Evolutionary conservation across 1,284 basidiomycete species (phyloP), one percentile per base, ranked within the genome.

Genomic region (Pseudozyma flocculosa): DNA sequence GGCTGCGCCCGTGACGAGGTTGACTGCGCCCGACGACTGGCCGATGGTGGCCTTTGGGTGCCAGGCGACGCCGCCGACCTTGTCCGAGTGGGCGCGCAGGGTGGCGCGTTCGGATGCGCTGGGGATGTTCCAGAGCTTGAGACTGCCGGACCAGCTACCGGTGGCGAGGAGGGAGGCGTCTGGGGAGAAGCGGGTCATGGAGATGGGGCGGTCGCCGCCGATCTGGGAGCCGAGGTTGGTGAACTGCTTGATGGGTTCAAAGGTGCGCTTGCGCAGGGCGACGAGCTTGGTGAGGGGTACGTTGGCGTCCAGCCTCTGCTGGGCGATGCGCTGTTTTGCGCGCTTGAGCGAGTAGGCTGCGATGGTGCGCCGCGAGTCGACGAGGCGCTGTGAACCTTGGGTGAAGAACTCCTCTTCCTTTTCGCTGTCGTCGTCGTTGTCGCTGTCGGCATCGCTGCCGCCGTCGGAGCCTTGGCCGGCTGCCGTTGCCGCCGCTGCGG

Each of bases 191-290:
- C 95, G 87, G 26, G 96, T 90, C 80, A 90, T 87, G 1, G 92
- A 89, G 59, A 98, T 85, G 1, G 94, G 92, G 44, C 95, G 85
- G 62, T 95, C 92, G 75, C 96, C 95, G 45, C 92, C 94, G 68
- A 97, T 92, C 83, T 98, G 95, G 0, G 94, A 96, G 23, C 95
- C 95, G 41, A 97, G 84, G 70, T 91, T 94, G 43, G 87, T 84
- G 78, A 89, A 93, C 75, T 86, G 88, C 89, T 95, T 93, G 59
- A 98, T 86, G 63, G 93, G 87, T 2, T 84, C 82, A 71, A 92
- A 96, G 19, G 94, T 84, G 63, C 88, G 88, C 78, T 93, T 93
- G 32, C 95, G 86, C 40, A 90, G 85, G 71, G 93, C 91, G 61
- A 97, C 88, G 49, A 97, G 86, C 40, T 87, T 85, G n/a, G 88